Evolutionary conservation across 257 asterid genomes (phyloP).

Genomic region (Primulina huaijiensis): DNA sequence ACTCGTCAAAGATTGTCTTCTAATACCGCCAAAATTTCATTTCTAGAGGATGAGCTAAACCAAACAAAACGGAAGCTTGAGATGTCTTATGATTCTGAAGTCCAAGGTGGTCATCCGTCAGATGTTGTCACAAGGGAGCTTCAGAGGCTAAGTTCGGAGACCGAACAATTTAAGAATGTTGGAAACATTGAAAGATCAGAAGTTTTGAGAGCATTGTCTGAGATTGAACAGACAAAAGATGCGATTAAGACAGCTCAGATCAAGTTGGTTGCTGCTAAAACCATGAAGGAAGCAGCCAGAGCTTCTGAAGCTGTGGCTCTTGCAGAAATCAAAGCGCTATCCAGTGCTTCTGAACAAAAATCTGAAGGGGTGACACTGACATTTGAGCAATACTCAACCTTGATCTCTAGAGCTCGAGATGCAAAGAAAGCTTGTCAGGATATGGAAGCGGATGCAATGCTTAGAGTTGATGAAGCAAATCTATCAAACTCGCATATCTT

Average conservation of each 20-base stretch:
- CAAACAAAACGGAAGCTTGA: conserved; percentile 43
- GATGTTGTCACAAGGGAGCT: conserved; percentile 50
- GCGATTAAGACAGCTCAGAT: conserved; percentile 67
- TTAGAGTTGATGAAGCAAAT: conserved; percentile 58
- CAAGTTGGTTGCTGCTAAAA: conserved; percentile 72
- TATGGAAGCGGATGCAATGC: conserved; percentile 45
- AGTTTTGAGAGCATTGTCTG: conserved; percentile 56
- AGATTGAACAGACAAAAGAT: conserved; percentile 63
- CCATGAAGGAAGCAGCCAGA: conserved; percentile 84
- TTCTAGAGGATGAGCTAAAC: conserved; percentile 62
- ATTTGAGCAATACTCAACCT: conserved; percentile 59
- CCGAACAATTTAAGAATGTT: conserved; percentile 58
- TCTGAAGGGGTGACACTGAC: conserved; percentile 55
- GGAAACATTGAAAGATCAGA: conserved; percentile 65
- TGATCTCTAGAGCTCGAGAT: conserved; percentile 58
- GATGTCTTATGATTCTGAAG: conserved; percentile 34
- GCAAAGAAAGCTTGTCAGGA: conserved; percentile 52
- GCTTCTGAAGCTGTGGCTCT: conserved; percentile 82
- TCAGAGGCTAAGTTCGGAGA: conserved; percentile 64
- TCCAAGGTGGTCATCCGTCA: conserved; percentile 29
- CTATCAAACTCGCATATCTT: conserved; percentile 52
- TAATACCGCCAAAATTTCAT: conserved; percentile 45
- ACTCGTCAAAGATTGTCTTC: conserved; percentile 71
- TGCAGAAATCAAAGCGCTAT: conserved; percentile 72
- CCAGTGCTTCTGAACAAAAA: conserved; percentile 28